These are phyloP conservation scores for Agastache rugosa DNA, from an alignment of 257 asterid species.

Conservation along the genomic window DNA sequence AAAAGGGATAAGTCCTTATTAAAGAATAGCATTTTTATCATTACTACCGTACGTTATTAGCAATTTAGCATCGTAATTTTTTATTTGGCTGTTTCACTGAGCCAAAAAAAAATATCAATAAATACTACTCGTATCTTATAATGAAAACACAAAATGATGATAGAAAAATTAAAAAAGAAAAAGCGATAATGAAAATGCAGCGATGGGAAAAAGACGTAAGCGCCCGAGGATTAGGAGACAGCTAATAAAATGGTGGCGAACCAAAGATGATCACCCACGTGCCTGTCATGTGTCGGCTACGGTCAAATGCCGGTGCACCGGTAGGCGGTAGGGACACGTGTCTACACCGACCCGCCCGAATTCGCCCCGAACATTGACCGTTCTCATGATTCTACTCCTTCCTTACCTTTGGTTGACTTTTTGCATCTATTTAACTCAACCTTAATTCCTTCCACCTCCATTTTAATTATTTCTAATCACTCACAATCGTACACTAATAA, in stretches of 20 bases:
- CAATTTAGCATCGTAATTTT: no score
- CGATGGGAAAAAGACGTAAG: conserved; percentile 31
- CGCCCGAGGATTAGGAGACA: conserved; percentile 20
- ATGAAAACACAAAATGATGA: background rate
- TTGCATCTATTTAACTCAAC: conserved; percentile 1
- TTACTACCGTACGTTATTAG: no score
- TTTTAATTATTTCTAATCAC: background rate
- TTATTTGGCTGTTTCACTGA: no score
- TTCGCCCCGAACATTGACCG: conserved; percentile 43
- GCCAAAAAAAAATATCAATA: no score
- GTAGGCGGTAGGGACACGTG: conserved; percentile 80
- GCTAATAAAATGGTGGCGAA: conserved; percentile 27
- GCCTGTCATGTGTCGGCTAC: conserved; percentile 57
- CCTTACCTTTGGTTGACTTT: conserved; percentile 45
- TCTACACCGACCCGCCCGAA: conserved; percentile 21
- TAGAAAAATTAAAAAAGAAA: background rate
- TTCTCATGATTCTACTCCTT: background rate
- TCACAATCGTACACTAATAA: conserved; percentile 12
- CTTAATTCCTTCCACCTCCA: background rate
- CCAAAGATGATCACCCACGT: conserved; percentile 63
- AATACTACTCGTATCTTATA: background rate
- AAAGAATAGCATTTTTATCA: no score
- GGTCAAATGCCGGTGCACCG: conserved; percentile 86
- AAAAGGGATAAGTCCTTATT: no score
- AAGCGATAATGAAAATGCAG: background rate